Evolutionary conservation across 345 rosid species (phyloP).

Genomic region (Lenwebbia sp.): DNA sequence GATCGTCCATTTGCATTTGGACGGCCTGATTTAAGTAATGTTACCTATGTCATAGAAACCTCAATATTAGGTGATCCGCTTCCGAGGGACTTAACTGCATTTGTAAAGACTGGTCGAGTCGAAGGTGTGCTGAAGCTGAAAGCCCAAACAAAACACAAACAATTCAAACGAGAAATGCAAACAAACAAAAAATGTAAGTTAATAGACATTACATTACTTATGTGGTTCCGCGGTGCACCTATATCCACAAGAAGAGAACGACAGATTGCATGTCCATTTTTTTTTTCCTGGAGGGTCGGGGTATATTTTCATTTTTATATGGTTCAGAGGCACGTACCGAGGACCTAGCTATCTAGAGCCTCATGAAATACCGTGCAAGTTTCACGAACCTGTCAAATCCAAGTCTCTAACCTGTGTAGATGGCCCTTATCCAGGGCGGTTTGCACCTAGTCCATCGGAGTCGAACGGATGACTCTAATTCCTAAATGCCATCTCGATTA

Average conservation of each 20-base stretch:
- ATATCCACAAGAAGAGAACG: accelerated
- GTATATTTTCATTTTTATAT: neutral
- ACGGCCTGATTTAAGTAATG: too few species aligned
- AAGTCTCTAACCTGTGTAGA: neutral
- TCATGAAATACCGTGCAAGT: neutral
- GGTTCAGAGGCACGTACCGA: accelerated
- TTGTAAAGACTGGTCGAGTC: accelerated
- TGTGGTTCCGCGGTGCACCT: neutral
- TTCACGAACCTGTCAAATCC: neutral
- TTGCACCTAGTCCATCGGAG: neutral
- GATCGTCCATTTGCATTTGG: too few species aligned
- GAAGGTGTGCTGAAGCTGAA: neutral
- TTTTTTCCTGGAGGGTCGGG: accelerated
- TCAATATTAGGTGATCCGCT: too few species aligned
- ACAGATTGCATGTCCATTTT: accelerated
- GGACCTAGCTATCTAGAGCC: neutral
- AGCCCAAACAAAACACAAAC: neutral
- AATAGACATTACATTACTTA: too few species aligned
- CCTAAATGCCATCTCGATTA: neutral
- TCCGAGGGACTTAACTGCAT: neutral
- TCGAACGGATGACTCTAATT: neutral
- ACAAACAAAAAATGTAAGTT: neutral
- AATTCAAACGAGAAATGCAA: neutral
- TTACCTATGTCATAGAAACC: too few species aligned
- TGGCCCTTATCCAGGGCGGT: neutral